Base-by-base conservation (phyloP, 2,329 filamentous ascomycete genomes). In the Keithomyces neogunnii region DNA sequence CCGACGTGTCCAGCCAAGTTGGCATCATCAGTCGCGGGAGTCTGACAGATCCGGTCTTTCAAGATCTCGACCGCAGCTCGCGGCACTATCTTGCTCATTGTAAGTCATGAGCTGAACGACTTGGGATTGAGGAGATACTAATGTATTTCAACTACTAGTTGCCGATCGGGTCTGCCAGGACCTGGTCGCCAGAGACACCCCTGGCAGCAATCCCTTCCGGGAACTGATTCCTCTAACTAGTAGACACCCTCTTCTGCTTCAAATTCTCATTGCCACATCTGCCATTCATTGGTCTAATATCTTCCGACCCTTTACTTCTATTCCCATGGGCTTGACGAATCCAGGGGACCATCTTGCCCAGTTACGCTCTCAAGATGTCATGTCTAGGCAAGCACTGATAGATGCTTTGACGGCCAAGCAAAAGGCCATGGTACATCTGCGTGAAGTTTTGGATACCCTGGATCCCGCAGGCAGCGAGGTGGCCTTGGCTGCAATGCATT, bases 41-140 rank as follows among this genome's bases (percentile, higher is more conserved):
- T 32, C 64, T 80, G 47, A 69, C 74, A 31, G 80, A 83, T 60
- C 80, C 80, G 10, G 57, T 82, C 45, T 70, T 82, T 51, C 75
- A 80, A 56, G 74, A 79, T 56, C 69, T 82, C 43, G 71, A 73
- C 55, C 63, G 56, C 26, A 66, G 66, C 43, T 72, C 72, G 31
- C 65, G 74, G 53, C 67, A 69, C 55, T 79, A 80, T 60, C 63
- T 79, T 42, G 66, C 70, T 38, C 75, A 80, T 52, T 80, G 76
- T 79, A 61, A 61, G 73, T 67, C 3, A 19, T 19, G 19, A 19
- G 19, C 19, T 19, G 19, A 19, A 19, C 19, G 19, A 19, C 19
- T 19, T 19, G 19, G 19, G 48, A 43, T 28, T 44, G 50, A 45
- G 48, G 50, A 45, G 50, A 52, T 58, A 53, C 63, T 65, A 63